Base-by-base conservation (phyloP, 805 yeast genomes). In the Kluyveromyces starmeri region DNA sequence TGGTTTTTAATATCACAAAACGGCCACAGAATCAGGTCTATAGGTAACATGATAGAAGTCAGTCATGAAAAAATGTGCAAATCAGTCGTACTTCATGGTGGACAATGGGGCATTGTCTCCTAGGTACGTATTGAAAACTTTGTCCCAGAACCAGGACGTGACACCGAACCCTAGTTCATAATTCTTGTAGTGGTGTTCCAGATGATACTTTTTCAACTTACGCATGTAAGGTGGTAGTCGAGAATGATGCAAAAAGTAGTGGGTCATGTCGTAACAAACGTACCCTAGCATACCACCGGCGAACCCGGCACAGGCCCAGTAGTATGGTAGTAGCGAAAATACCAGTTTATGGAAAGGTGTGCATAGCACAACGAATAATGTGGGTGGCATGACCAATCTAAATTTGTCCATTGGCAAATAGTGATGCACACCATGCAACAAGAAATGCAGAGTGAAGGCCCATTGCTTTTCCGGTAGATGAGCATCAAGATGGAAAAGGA, bases 121-220 rank as follows among this genome's bases (percentile, higher is more conserved):
- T 50, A 85, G 66, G 45, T 76, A 79, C 26, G 97, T 89, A 39
- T 82, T 83, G 58, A 92, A 92, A 8, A 92, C 83, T 18, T 63
- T 71, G 59, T 92, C 98, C 98, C 98, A 92, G 62, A 84, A 84
- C 62, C 74, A 77, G 42, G 86, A 73, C 20, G 97, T 85, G 43
- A 92, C 97, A 47, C 99, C 99, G 48, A 88, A 92, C 1, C 97
- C 99, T 48, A 88, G 65, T 61, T 94, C 95, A 61, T 84, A 92
- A 62, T 92, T 89, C 67, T 89, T 88, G 68, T 92, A 92, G 58
- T 92, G 99, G 61, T 92, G 99, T 59, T 89, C 97, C 61, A 92
- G 71, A 59, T 92, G 99, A 56, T 85, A 79, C 33, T 82, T 83
- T 62, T 92, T 92, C 53, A 85, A 65, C 20, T 73, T 76, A 56